Evolutionary conservation across 805 yeast genomes (phyloP).

Genomic region (Suhomyces sp.): DNA sequence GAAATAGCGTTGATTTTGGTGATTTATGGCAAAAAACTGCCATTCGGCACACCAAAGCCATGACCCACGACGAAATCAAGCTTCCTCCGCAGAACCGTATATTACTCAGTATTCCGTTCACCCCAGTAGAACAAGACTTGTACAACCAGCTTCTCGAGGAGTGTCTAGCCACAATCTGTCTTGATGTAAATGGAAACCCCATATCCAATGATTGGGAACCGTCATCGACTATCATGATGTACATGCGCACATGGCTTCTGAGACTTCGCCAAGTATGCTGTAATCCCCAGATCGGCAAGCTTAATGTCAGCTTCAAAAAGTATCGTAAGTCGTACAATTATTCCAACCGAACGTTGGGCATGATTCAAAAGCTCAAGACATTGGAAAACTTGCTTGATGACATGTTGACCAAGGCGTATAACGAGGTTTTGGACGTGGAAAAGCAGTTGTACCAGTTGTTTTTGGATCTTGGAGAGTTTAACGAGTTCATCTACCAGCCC

Average conservation of each 20-base stretch:
- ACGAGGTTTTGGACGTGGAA: slow-evolving; percentile 48
- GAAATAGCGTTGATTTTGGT: slow-evolving; percentile 23
- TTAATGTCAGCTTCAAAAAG: slow-evolving; percentile 22
- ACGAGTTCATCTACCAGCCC: slow-evolving; percentile 57
- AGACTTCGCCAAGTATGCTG: slow-evolving; percentile 77
- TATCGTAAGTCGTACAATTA: slow-evolving; percentile 17
- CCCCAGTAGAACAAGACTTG: slow-evolving; percentile 80
- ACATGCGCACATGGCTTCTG: slow-evolving; percentile 68
- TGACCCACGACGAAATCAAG: slow-evolving; percentile 72
- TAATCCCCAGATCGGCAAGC: slow-evolving; percentile 58
- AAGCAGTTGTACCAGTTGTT: slow-evolving; percentile 43
- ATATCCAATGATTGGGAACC: slow-evolving; percentile 49
- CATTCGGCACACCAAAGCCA: slow-evolving; percentile 78
- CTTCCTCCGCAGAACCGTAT: slow-evolving; percentile 78
- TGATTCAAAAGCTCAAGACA: slow-evolving; percentile 34
- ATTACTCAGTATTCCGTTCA: slow-evolving; percentile 69
- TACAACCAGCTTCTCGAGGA: slow-evolving; percentile 62
- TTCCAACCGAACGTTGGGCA: slow-evolving; percentile 15
- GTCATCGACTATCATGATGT: slow-evolving; percentile 34
- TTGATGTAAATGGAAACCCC: slow-evolving; percentile 53
- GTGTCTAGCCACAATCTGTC: slow-evolving; percentile 57
- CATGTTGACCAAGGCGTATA: slow-evolving; percentile 57
- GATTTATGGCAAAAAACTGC: slow-evolving; percentile 54
- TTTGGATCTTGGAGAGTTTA: slow-evolving; percentile 65
- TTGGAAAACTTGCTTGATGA: slow-evolving; percentile 66